Evolutionary conservation across 1,284 basidiomycete genomes (phyloP).

Genomic region (Apiotrichum domesticum): DNA sequence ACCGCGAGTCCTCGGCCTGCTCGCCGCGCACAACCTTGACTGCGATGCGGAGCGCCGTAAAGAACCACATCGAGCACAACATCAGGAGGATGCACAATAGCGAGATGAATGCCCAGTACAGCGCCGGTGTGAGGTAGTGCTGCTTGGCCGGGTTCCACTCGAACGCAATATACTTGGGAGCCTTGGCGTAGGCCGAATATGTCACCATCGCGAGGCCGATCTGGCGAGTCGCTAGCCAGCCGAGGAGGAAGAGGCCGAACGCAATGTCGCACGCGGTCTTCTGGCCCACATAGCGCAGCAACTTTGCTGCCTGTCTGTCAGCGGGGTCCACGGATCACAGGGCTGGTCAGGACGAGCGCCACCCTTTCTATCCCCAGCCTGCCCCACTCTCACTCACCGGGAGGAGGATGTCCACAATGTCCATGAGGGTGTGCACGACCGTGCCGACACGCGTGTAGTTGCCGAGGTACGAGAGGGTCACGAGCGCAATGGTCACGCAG

Average conservation of each 20-base stretch:
- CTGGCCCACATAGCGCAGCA: slow-evolving; percentile 75
- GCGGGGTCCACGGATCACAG: too few species aligned
- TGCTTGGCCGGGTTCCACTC: slow-evolving; percentile 59
- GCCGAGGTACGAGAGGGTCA: slow-evolving; percentile 69
- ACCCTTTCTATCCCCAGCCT: too few species aligned
- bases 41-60: slow-evolving; percentile 74
- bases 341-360: too few species aligned
- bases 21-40: slow-evolving; percentile 69
- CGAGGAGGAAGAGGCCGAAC: slow-evolving; percentile 75
- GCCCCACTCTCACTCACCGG: slow-evolving; percentile 57
- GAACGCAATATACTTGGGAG: slow-evolving; percentile 52
- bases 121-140: slow-evolving; percentile 53
- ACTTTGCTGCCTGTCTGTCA: slow-evolving; percentile 69
- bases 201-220: slow-evolving; percentile 68
- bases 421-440: slow-evolving; percentile 85
- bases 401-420: slow-evolving; percentile 83
- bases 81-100: slow-evolving; percentile 57
- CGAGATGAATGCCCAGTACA: slow-evolving; percentile 53
- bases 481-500: slow-evolving; percentile 75
- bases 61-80: slow-evolving; percentile 77
- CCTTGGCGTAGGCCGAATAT: slow-evolving; percentile 55
- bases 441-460: slow-evolving; percentile 85
- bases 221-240: slow-evolving; percentile 86
- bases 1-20: slow-evolving; percentile 76
- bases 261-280: slow-evolving; percentile 65